phyloP scores from a whole-genome alignment of 345 rosid species.

The Eucalyptus curtisii region DNA sequence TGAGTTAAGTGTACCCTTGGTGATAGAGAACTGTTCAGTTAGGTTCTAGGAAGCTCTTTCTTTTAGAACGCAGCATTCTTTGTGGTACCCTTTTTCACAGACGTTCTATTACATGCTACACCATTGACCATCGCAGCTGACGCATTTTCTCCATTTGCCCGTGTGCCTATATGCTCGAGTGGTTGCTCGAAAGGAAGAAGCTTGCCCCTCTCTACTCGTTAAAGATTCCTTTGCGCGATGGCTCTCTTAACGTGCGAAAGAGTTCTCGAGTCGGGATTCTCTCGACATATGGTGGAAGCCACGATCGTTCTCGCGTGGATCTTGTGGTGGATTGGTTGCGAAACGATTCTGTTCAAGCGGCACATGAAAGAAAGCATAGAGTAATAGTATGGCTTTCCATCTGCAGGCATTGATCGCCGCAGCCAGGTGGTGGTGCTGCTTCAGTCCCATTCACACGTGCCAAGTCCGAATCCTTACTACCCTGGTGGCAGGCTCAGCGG shows the following conservation, averaged over 20 bases:
- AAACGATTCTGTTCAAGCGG: background rate
- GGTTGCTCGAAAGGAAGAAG: background rate
- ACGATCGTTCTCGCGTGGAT: background rate
- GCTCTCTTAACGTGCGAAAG: background rate
- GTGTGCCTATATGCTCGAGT: background rate
- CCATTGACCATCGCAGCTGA: background rate
- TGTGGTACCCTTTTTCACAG: background rate
- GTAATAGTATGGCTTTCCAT: background rate
- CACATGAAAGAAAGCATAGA: background rate
- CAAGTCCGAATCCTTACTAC: background rate
- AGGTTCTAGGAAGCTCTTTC: background rate
- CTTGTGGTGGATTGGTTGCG: background rate
- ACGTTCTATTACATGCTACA: background rate
- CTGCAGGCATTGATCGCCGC: background rate
- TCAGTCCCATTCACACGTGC: background rate
- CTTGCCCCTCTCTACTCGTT: background rate
- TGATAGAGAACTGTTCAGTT: background rate
- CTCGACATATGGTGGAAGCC: background rate
- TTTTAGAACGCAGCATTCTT: background rate
- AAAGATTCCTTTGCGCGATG: background rate
- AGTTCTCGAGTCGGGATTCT: background rate
- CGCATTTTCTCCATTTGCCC: background rate
- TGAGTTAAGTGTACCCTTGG: background rate
- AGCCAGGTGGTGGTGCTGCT: background rate
- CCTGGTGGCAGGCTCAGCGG: fast-evolving